Evolutionary conservation across 345 rosid species (phyloP).

Genomic region (Salix arbutifolia): DNA sequence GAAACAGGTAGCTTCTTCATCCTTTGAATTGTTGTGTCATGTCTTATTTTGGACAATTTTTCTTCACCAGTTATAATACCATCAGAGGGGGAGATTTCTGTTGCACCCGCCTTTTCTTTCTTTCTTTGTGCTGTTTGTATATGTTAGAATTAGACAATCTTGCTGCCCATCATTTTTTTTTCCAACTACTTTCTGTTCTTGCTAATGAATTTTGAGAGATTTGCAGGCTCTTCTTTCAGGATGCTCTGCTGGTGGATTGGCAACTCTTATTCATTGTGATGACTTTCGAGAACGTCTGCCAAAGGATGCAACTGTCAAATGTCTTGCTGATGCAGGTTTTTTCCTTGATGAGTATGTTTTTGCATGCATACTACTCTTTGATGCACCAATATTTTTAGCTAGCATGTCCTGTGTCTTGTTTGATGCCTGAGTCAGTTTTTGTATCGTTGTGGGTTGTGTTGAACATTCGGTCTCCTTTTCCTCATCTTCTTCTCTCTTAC

Average conservation of each 20-base stretch:
- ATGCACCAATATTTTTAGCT: neutral
- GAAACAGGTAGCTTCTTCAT: conserved; percentile 41
- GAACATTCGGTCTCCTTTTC: neutral
- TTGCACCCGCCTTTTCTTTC: no score
- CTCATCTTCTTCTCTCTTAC: neutral
- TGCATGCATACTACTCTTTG: conserved; percentile 2
- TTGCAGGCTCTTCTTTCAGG: conserved; percentile 85
- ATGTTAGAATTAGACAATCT: neutral
- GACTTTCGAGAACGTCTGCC: conserved; percentile 62
- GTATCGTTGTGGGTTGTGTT: neutral
- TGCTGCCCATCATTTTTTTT: neutral
- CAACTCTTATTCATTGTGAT: conserved; percentile 83
- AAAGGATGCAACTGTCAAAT: conserved; percentile 64
- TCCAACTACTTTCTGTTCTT: neutral
- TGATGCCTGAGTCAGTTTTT: neutral
- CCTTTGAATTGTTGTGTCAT: no score
- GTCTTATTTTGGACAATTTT: no score
- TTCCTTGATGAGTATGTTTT: conserved; percentile 85
- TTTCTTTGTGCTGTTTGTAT: neutral
- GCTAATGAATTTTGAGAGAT: conserved; percentile 1
- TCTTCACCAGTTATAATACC: no score
- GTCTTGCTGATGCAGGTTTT: conserved; percentile 89
- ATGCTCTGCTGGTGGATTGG: conserved; percentile 97
- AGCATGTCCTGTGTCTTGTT: neutral
- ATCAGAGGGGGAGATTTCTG: no score